These are phyloP conservation scores for Adiantum capillusveneris DNA, from an alignment of 75 land plant species.

Conservation along the genomic window DNA sequence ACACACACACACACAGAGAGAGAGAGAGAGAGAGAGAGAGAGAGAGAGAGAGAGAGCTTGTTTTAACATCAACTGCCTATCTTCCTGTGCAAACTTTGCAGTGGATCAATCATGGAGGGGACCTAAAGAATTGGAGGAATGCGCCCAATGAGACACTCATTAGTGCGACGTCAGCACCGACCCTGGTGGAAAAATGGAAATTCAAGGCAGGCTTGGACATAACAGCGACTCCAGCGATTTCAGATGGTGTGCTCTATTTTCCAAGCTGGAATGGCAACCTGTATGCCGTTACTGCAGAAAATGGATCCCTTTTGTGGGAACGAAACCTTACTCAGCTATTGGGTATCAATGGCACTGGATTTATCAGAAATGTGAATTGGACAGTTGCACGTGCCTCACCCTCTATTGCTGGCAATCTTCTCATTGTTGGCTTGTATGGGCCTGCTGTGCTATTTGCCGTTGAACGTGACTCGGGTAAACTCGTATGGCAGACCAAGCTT, in stretches of 20 bases:
- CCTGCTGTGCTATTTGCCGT: conserved; percentile 36
- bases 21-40: no score
- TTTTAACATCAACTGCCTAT: no score
- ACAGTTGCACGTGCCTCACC: conserved; percentile 30
- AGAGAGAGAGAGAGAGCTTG: no score
- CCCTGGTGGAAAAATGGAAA: conserved; percentile 21
- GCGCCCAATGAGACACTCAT: conserved; percentile 17
- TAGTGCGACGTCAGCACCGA: conserved; percentile 14
- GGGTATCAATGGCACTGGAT: no score
- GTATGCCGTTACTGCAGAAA: conserved; percentile 18
- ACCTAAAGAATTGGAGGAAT: conserved; percentile 21
- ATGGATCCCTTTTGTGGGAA: conserved; percentile 25
- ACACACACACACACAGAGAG: no score
- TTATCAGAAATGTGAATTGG: neutral
- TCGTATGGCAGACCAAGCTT: conserved; percentile 27
- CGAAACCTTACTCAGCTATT: conserved; percentile 17
- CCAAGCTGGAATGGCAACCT: conserved; percentile 38
- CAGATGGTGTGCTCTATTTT: conserved; percentile 26
- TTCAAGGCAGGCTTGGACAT: conserved; percentile 13
- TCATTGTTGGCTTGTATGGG: conserved; percentile 28
- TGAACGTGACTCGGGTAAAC: conserved; percentile 14
- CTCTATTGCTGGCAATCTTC: conserved; percentile 5
- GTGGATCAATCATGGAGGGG: conserved; percentile 46
- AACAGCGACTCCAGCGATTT: conserved; percentile 34
- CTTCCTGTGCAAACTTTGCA: no score